These are phyloP conservation scores for Colletotrichum echinochloae DNA, from an alignment of 2,329 filamentous ascomycete species.

Conservation along the genomic window DNA sequence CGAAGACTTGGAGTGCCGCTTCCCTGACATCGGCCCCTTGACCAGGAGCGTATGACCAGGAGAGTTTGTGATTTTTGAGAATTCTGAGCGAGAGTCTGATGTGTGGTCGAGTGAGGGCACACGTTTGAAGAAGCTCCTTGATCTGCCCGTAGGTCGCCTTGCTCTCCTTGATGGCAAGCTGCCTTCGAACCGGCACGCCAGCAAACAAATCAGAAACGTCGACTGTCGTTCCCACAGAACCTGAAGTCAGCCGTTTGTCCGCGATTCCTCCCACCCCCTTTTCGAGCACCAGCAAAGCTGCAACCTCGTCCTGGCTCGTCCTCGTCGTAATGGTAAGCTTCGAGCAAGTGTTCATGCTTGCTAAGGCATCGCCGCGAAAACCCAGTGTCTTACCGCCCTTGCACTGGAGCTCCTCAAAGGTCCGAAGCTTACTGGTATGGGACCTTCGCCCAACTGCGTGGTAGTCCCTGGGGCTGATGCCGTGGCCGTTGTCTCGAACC, in stretches of 20 bases:
- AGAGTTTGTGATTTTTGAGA: slow-evolving; percentile 61
- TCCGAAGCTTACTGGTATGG: slow-evolving; percentile 79
- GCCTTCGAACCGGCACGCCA: slow-evolving; percentile 71
- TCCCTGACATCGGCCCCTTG: slow-evolving; percentile 63
- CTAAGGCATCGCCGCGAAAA: slow-evolving; percentile 81
- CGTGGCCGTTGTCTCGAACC: slow-evolving; percentile 79
- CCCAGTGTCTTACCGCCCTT: slow-evolving; percentile 73
- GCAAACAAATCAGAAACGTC: slow-evolving; percentile 70
- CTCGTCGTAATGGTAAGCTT: slow-evolving; percentile 73
- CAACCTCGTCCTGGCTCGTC: slow-evolving; percentile 70
- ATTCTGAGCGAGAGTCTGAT: slow-evolving; percentile 72
- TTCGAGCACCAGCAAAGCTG: slow-evolving; percentile 60
- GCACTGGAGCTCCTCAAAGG: slow-evolving; percentile 70
- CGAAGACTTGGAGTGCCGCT: slow-evolving; percentile 71
- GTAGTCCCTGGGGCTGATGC: slow-evolving; percentile 74
- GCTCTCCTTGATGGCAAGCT: slow-evolving; percentile 68
- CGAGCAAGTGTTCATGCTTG: slow-evolving; percentile 71
- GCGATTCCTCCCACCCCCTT: slow-evolving; percentile 55
- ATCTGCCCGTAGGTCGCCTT: slow-evolving; percentile 68
- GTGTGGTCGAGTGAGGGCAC: slow-evolving; percentile 74
- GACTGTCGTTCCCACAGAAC: slow-evolving; percentile 77
- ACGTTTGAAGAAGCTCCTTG: slow-evolving; percentile 70
- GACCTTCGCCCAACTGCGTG: slow-evolving; percentile 71
- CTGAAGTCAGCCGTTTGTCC: slow-evolving; percentile 55
- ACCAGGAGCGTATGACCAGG: slow-evolving; percentile 74